phyloP scores from a whole-genome alignment of 2,329 filamentous ascomycete genomes.

The Ophiocordyceps sinensis region DNA sequence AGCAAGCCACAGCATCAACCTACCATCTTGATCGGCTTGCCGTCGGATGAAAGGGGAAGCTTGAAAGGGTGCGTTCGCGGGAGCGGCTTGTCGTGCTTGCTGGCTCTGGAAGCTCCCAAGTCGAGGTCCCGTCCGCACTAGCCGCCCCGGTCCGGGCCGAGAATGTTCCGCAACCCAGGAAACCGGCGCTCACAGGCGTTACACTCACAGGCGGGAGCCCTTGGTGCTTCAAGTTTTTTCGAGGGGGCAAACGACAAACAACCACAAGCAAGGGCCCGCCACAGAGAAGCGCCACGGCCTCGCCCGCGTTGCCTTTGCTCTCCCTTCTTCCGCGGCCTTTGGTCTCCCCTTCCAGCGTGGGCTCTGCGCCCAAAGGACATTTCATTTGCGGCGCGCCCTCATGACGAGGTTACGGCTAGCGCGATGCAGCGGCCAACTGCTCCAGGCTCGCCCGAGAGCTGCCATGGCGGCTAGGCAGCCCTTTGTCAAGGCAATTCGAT shows the following conservation, averaged over 20 bases:
- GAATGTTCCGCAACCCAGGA: too few relatives aligned
- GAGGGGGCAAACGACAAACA: too few relatives aligned
- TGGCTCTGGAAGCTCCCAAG: not conserved
- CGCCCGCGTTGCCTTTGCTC: too few relatives aligned
- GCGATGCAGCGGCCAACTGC: constrained; percentile 26
- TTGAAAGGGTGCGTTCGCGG: not conserved
- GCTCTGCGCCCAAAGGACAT: not conserved
- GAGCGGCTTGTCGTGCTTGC: not conserved
- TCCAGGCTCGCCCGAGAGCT: constrained; percentile 18
- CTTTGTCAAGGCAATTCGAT: constrained; percentile 11
- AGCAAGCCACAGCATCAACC: constrained; percentile 6
- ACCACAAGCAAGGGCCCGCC: too few relatives aligned
- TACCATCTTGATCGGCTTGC: constrained; percentile 38
- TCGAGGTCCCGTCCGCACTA: too few relatives aligned
- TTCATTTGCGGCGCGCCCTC: constrained; percentile 1
- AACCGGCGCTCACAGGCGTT: too few relatives aligned
- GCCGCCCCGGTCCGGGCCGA: too few relatives aligned
- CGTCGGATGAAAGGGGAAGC: not conserved
- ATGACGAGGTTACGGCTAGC: constrained; percentile 29
- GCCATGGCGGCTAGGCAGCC: constrained; percentile 10
- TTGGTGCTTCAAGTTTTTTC: too few relatives aligned
- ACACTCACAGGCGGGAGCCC: too few relatives aligned
- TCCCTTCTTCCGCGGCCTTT: not conserved
- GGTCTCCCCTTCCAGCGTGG: not conserved
- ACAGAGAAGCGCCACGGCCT: too few relatives aligned